Conservation (phyloP, 2,329 filamentous ascomycete genomes). For the Tricladium varicosporioides region DNA sequence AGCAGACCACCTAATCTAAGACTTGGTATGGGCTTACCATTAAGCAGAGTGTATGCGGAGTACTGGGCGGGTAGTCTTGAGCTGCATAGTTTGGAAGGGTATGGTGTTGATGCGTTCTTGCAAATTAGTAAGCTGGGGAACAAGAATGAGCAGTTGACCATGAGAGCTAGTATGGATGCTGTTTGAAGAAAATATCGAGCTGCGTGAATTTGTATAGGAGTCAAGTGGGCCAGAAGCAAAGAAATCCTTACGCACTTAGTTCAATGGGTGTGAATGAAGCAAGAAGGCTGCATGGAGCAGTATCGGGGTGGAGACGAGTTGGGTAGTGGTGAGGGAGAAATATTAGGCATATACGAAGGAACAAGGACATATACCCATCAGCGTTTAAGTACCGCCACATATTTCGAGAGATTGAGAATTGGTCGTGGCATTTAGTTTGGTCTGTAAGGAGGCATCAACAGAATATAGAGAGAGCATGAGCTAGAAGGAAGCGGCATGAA, state of each 20-base stretch:
- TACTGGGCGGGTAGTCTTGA: conserved; percentile 96
- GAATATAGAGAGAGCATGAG: no score
- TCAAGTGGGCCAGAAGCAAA: no score
- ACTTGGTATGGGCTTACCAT: conserved; percentile 87
- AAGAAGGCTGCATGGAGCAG: no score
- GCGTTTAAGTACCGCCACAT: background rate
- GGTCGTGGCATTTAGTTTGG: no score
- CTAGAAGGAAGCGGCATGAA: no score
- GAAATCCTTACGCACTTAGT: no score
- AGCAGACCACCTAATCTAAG: conserved; percentile 81
- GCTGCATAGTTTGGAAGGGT: conserved; percentile 89
- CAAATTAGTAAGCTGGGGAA: conserved; percentile 97
- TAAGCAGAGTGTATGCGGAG: conserved; percentile 93
- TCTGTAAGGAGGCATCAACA: no score
- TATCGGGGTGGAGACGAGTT: no score
- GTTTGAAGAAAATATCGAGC: no score
- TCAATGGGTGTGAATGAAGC: no score
- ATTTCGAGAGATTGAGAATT: background rate
- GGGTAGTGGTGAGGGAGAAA: background rate
- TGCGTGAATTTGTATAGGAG: no score
- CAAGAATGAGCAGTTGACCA: conserved; percentile 92
- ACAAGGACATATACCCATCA: background rate
- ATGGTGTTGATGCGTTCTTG: conserved; percentile 92
- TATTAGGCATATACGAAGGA: background rate
- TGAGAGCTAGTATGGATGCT: conserved; percentile 73